A percentile compares a stretch with the other conserved stretches of the same genome.
Evolutionary conservation across 305 asterid genomes (phyloP).

Genomic region (Solanum hybrid): DNA sequence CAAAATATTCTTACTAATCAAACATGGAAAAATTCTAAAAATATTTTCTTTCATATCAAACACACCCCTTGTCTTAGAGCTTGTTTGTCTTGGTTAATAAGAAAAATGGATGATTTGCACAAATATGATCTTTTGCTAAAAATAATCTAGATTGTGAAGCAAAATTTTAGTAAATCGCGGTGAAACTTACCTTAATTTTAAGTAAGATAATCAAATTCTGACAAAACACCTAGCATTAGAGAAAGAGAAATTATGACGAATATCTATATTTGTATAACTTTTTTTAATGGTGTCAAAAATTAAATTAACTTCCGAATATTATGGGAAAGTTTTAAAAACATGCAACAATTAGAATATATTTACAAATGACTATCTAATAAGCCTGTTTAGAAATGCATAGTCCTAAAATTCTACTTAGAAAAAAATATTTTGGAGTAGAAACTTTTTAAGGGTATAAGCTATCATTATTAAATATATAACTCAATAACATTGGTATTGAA

Average conservation of each 20-base stretch:
- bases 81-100: too few species aligned
- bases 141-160: background rate
- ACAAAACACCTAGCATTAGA: background rate
- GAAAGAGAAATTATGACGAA: background rate
- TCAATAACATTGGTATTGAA: background rate
- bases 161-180: background rate
- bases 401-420: background rate
- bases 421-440: too few species aligned
- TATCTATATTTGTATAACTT: background rate
- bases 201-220: too few species aligned
- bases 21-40: too few species aligned
- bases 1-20: too few species aligned
- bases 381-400: background rate
- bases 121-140: too few species aligned
- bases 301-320: too few species aligned
- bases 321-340: background rate
- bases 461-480: too few species aligned
- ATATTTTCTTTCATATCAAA: too few species aligned
- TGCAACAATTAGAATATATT: background rate
- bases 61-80: too few species aligned
- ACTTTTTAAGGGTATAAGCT: background rate
- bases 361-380: background rate
- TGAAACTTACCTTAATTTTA: too few species aligned
- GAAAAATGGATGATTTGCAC: too few species aligned
- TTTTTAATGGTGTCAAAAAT: background rate